phyloP scores from a whole-genome alignment of 1,284 basidiomycete genomes.

The Melampsora larici-populina region DNA sequence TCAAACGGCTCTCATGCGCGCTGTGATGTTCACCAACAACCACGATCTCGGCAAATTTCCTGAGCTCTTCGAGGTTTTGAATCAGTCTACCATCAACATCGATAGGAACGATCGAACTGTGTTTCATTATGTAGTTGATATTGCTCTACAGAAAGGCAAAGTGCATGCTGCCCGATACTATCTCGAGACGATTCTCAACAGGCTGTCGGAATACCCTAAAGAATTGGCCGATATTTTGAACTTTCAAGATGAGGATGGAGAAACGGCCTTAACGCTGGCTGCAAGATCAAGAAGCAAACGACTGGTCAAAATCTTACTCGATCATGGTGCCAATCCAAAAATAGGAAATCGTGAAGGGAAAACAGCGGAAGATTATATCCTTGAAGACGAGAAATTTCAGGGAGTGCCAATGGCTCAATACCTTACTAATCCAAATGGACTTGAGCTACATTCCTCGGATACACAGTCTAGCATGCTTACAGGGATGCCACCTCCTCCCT shows the following conservation, averaged over 20 bases:
- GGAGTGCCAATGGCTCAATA: conserved; percentile 72
- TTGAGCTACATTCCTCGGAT: conserved; percentile 33
- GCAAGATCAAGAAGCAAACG: conserved; percentile 93
- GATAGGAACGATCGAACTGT: conserved; percentile 97
- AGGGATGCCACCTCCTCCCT: not conserved
- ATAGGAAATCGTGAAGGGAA: conserved; percentile 92
- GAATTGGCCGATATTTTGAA: conserved; percentile 98
- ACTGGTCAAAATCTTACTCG: conserved; percentile 91
- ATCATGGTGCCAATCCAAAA: conserved; percentile 95
- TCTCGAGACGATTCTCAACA: conserved; percentile 89
- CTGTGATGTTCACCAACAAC: conserved; percentile 99
- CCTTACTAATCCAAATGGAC: conserved; percentile 41
- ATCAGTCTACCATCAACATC: conserved; percentile 96
- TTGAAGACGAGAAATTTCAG: conserved; percentile 96
- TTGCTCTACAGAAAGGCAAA: conserved; percentile 97
- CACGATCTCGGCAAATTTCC: conserved; percentile 99
- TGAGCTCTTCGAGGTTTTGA: conserved; percentile 92
- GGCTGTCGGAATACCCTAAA: conserved; percentile 90
- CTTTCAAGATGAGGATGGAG: conserved; percentile 98
- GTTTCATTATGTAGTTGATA: conserved; percentile 96
- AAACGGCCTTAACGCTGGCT: conserved; percentile 94
- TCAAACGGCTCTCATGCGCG: conserved; percentile 96
- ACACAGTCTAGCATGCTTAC: conserved; percentile 19
- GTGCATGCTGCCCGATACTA: conserved; percentile 97
- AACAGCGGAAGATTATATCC: conserved; percentile 96